Percentiles rank a stretch among this genome's conserved stretches.
These are phyloP conservation scores for Agrocybe praecox DNA, from an alignment of 768 basidiomycete species.

Conservation along the genomic window DNA sequence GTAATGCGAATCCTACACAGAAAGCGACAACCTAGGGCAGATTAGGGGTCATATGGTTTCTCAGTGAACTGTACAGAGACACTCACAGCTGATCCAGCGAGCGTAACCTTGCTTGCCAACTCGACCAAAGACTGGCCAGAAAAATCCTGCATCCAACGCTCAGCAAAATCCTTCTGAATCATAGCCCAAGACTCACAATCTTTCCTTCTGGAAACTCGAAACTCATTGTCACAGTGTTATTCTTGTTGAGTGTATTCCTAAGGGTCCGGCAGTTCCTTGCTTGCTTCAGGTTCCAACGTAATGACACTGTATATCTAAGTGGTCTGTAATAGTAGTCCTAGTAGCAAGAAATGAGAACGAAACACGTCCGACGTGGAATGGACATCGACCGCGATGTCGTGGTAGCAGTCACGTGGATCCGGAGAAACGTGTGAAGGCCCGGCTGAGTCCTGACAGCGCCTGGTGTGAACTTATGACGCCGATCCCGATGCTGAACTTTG, in stretches of 20 bases:
- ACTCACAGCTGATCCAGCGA: constrained; percentile 51
- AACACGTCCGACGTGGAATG: no score
- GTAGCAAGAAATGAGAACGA: no score
- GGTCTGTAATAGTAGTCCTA: no score
- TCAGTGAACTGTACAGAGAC: neutral
- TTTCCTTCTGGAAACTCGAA: constrained; percentile 38
- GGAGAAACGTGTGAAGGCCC: no score
- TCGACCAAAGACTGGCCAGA: constrained; percentile 61
- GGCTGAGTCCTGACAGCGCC: no score
- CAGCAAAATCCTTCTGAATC: neutral
- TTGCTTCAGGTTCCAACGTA: neutral
- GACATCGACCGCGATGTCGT: no score
- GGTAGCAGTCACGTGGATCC: no score
- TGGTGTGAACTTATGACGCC: no score
- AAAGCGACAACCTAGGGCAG: constrained; percentile 52
- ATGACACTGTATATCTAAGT: no score
- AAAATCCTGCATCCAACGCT: constrained; percentile 49
- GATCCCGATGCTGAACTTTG: no score
- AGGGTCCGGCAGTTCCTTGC: neutral
- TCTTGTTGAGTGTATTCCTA: neutral
- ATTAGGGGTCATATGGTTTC: neutral
- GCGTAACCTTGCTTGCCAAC: constrained; percentile 40
- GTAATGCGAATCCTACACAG: constrained; percentile 54
- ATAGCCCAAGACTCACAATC: constrained; percentile 32
- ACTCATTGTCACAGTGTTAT: constrained; percentile 16